Conservation (phyloP, 208 protist species). For the Naegleria lovaniensis region DNA sequence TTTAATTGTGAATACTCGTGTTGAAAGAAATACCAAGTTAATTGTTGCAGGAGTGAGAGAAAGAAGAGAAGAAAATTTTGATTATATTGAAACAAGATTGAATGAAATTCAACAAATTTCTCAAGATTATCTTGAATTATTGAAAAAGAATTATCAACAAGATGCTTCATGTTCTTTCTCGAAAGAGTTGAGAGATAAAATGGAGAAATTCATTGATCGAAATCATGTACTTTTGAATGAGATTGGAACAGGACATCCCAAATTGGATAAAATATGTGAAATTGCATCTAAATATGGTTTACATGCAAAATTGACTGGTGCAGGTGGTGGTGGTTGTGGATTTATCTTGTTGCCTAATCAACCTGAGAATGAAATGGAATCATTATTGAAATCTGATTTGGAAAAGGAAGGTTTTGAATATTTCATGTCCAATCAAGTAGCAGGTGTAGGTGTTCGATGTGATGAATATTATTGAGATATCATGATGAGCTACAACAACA, state of each 20-base stretch:
- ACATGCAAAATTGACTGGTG: slow-evolving; percentile 24
- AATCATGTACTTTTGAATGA: slow-evolving; percentile 14
- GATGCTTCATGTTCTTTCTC: too few relatives aligned
- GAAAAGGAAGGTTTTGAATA: not conserved
- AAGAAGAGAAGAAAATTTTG: not conserved
- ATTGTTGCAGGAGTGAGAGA: slow-evolving; percentile 1
- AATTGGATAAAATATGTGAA: not conserved
- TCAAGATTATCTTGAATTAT: not conserved
- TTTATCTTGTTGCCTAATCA: not conserved
- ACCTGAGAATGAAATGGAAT: not conserved
- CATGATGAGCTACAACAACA: too few relatives aligned
- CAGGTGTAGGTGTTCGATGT: not conserved
- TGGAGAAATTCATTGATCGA: not conserved
- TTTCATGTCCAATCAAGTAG: not conserved
- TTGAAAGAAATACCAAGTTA: slow-evolving; percentile 14
- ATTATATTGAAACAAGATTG: not conserved
- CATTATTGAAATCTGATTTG: not conserved
- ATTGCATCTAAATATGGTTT: not conserved
- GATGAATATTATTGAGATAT: not conserved
- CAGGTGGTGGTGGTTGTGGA: slow-evolving; percentile 25
- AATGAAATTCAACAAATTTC: slow-evolving; percentile 2
- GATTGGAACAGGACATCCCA: slow-evolving; percentile 16
- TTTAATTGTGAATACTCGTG: slow-evolving; percentile 24
- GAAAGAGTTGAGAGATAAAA: not conserved
- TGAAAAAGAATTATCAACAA: not conserved